Base-by-base conservation (phyloP, 2,329 filamentous ascomycete genomes). In the Leptographium lundbergii region DNA sequence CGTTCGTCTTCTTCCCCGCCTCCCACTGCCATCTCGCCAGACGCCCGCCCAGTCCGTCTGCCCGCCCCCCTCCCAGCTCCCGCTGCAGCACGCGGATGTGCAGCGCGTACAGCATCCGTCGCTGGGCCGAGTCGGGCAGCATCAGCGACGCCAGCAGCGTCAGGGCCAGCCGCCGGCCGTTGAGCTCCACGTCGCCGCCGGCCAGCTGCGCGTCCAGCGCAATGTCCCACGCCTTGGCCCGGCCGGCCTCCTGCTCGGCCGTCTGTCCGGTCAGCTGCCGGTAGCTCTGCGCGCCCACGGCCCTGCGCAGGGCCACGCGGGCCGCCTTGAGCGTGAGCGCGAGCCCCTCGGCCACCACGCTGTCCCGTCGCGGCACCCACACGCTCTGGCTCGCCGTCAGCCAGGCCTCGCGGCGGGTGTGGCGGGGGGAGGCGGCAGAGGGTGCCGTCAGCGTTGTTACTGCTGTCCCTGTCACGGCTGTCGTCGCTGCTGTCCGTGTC, bases 191-290 rank as follows among this genome's bases (percentile, higher is more conserved):
- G 71, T 96, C 92, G 17, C 92, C 91, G 50, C 92, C 92, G 11
- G 89, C 89, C 24, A 97, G 79, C 70, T 96, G 92, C 29, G 92
- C 91, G 71, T 97, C 92, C 58, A 96, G 81, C 17, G 91, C 91
- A 67, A 96, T 96, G 39, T 87, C 82, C 92, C 92, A 97, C 0
- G 91, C 89, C 73, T 95, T 94, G 66, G 95, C 81, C 32, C 92
- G 83, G 7, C 89, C 91, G 57, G 81, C 82, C 70, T 96, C 92
- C 69, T 95, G 86, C 60, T 96, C 90, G 64, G 87, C 84, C 1
- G 87, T 92, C 54, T 88, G 81, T 25, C 42, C 89, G 2, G 88
- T 92, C 47, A 95, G 74, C 68, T 84, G 79, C 59, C 91, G 86
- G 69, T 94, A 96, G 11, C 86, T 78, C 32, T 86, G 81, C 64